Conservation (phyloP, 306 rosid genomes). For the Castanospermum australe region DNA sequence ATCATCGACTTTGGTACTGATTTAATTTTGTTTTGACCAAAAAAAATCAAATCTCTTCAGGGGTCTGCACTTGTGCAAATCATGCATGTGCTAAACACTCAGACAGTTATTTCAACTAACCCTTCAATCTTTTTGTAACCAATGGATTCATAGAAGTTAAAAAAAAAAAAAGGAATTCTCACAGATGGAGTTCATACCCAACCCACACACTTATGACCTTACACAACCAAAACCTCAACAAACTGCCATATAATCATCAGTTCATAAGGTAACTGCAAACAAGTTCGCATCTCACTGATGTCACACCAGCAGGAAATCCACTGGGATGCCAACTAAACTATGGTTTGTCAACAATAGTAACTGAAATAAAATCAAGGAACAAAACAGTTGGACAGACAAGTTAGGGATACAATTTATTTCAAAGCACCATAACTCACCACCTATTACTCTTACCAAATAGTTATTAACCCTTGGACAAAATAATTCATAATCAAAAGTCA, state of each 20-base stretch:
- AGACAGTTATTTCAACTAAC: constrained; percentile 1
- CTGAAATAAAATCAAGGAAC: not conserved
- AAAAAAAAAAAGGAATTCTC: constrained; percentile 3
- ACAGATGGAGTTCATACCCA: constrained; percentile 22
- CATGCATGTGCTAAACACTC: not conserved
- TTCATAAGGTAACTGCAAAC: not conserved
- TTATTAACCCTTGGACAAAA: not conserved
- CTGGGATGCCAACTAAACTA: not conserved
- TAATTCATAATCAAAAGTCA: constrained; percentile 23
- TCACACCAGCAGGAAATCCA: not conserved
- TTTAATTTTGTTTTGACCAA: not conserved
- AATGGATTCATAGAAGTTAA: not conserved
- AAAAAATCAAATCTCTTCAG: not conserved
- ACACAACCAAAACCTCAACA: constrained; percentile 5
- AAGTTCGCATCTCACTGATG: not conserved
- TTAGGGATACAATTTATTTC: not conserved
- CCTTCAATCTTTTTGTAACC: not conserved
- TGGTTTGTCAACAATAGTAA: not conserved
- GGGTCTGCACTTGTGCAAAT: not conserved
- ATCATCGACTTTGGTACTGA: not conserved
- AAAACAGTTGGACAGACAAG: not conserved
- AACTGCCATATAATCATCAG: not conserved
- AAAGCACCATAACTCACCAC: constrained; percentile 1
- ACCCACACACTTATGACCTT: constrained; percentile 2
- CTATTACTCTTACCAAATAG: constrained; percentile 5